phyloP scores from a whole-genome alignment of 2,329 filamentous ascomycete species.

The Teratosphaeria gauchensis region DNA sequence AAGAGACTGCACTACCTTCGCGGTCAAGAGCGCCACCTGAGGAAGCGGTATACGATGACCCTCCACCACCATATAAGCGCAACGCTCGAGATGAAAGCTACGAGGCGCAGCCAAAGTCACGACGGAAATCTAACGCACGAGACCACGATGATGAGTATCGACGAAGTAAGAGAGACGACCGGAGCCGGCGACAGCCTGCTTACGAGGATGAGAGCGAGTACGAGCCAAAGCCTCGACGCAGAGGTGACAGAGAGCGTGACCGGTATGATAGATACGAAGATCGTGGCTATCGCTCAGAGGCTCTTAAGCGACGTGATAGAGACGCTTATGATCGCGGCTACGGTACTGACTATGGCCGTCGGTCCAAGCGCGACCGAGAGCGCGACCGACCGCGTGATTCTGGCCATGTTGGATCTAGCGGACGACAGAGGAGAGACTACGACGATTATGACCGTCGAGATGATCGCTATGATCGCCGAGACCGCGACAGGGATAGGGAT shows the following conservation, averaged over 20 bases:
- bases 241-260: slow-evolving; percentile 1
- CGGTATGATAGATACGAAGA: slow-evolving; percentile 9
- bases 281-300: slow-evolving; percentile 22
- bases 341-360: slow-evolving; percentile 18
- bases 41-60: slow-evolving; percentile 1
- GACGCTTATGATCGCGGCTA: slow-evolving; percentile 21
- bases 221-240: slow-evolving; percentile 1
- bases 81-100: neutral
- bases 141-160: slow-evolving; percentile 7
- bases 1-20: neutral
- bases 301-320: slow-evolving; percentile 12
- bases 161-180: neutral
- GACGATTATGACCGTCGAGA: slow-evolving; percentile 10
- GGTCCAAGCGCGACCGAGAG: slow-evolving; percentile 13
- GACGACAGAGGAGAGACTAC: slow-evolving; percentile 6
- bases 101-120: neutral
- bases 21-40: neutral
- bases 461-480: slow-evolving; percentile 5
- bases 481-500: neutral
- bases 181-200: neutral
- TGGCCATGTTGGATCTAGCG: neutral
- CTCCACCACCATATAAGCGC: slow-evolving; percentile 2
- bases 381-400: slow-evolving; percentile 2
- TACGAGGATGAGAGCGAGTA: slow-evolving; percentile 8
- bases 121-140: slow-evolving; percentile 1